Percentiles rank a stretch among this genome's conserved stretches.
These are phyloP conservation scores for Pezicula carpinea DNA, from an alignment of 2,329 filamentous ascomycete genomes.

Conservation along the genomic window DNA sequence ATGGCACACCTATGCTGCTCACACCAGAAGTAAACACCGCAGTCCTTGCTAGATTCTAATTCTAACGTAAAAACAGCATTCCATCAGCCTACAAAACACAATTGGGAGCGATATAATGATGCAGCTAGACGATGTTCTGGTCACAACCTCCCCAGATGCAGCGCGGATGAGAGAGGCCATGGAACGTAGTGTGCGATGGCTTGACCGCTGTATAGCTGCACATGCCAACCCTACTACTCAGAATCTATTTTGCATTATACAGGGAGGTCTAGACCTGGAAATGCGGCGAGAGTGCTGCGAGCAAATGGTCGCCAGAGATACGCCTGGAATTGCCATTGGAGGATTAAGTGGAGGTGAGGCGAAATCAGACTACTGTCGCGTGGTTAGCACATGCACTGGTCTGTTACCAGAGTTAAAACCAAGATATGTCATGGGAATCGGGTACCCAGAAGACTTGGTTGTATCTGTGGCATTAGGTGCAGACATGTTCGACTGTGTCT, in stretches of 20 bases:
- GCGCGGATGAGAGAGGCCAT: slow-evolving; percentile 90
- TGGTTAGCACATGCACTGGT: slow-evolving; percentile 80
- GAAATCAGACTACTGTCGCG: slow-evolving; percentile 86
- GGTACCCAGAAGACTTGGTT: slow-evolving; percentile 92
- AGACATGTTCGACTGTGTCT: slow-evolving; percentile 99
- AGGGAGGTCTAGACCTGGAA: slow-evolving; percentile 86
- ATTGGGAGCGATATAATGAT: slow-evolving; percentile 99
- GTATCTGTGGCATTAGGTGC: slow-evolving; percentile 91
- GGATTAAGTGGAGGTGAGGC: slow-evolving; percentile 93
- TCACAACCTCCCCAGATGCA: slow-evolving; percentile 87
- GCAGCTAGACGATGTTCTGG: slow-evolving; percentile 98
- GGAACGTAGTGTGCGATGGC: slow-evolving; percentile 90
- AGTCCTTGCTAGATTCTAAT: not conserved
- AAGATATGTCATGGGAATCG: slow-evolving; percentile 98
- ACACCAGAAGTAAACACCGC: slow-evolving; percentile 63
- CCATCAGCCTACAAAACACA: slow-evolving; percentile 90
- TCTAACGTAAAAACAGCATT: slow-evolving; percentile 49
- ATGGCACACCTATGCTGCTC: slow-evolving; percentile 91
- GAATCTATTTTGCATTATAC: slow-evolving; percentile 98
- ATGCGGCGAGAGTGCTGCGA: slow-evolving; percentile 78
- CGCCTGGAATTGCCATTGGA: slow-evolving; percentile 94
- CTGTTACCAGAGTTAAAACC: slow-evolving; percentile 86
- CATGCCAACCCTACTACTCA: slow-evolving; percentile 80
- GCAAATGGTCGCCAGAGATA: slow-evolving; percentile 86
- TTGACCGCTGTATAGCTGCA: slow-evolving; percentile 88